Evolutionary conservation across 1,284 basidiomycete species (phyloP).

Genomic region (Papiliotrema flavescens): DNA sequence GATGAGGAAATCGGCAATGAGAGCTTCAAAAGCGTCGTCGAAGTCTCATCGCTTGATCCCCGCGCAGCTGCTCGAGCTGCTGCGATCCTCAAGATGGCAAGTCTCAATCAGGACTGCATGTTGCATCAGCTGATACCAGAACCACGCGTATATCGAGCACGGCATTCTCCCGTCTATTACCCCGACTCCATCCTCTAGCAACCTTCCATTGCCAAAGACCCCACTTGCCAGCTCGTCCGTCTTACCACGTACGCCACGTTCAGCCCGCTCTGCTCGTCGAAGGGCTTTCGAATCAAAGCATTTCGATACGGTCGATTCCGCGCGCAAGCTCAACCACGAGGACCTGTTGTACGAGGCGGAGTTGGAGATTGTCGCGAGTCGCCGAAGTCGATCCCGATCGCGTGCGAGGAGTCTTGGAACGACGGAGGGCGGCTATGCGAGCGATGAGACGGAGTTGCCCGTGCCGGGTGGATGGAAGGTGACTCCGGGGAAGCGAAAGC

Average conservation of each 20-base stretch:
- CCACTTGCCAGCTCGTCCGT: neutral
- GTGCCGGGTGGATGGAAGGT: constrained; percentile 26
- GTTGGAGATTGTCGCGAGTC: constrained; percentile 49
- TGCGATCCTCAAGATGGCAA: constrained; percentile 77
- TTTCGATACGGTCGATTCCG: constrained; percentile 20
- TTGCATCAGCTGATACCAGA: constrained; percentile 52
- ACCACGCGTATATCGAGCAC: constrained; percentile 77
- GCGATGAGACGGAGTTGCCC: constrained; percentile 11
- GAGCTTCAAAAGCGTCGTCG: constrained; percentile 53
- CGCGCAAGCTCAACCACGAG: constrained; percentile 20
- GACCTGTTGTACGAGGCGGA: constrained; percentile 62
- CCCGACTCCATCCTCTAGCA: constrained; percentile 18
- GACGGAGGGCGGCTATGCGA: constrained; percentile 2
- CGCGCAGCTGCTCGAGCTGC: constrained; percentile 80
- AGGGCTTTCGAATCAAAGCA: constrained; percentile 38
- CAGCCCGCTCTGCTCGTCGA: constrained; percentile 21
- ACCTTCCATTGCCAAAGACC: constrained; percentile 28
- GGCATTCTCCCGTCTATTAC: constrained; percentile 38
- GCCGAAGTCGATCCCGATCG: constrained; percentile 10
- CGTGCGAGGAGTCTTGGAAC: neutral
- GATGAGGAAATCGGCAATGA: constrained; percentile 24
- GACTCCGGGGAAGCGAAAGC: constrained; percentile 20
- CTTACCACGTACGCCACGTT: neutral
- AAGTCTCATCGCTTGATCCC: constrained; percentile 76
- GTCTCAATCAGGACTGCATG: constrained; percentile 15